Evolutionary conservation across 495 filamentous ascomycete genomes (phyloP), one percentile per base, ranked within the genome.

Genomic region (Podospora appendiculata): DNA sequence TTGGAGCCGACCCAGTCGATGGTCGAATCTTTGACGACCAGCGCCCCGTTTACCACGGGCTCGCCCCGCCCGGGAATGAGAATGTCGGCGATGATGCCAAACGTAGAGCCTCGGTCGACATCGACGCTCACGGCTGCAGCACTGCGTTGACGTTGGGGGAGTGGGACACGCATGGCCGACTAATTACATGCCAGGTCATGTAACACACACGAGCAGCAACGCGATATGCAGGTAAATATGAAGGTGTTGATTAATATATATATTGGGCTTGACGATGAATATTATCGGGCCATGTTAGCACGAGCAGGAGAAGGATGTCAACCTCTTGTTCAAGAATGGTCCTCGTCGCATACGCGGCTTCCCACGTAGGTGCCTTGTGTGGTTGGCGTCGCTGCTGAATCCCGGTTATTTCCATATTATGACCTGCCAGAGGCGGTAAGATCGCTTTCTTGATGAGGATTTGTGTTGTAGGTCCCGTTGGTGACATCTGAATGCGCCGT

Each of bases 51-150:
- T 32, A 60, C 48, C 16, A 69, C 18, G 6, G 76, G 74, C 8
- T 65, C 52, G 9, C 68, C 71, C 38, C 62, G 65, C 48, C 76
- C 75, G 14, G 76, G 75, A 51, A 78, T 77, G 2, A 78, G 58
- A 8, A 78, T 58, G 16, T 48, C 51, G 11, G 73, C 58, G 36
- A 64, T 63, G 54, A 75, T 67, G 61, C 43, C 43, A 33, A 45
- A 45, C 8, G 18, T 18, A 13, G 43, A 45, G 43, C 19, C 17
- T 13, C 8, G 8, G 43, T 45, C 43, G 19, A 17, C 17, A 18
- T 17, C 19, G 43, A n/a, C 18, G 4, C 4, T 5, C 25, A 25
- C 25, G 18, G 43, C 17, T 12, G 43, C 16, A 14, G 41, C 14
- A 17, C 25, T 5, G 5, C 25, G 25, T 25, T 25, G 25, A 25